phyloP scores from a whole-genome alignment of 108 stramenopile species.

The Chaetoceros muelleri region DNA sequence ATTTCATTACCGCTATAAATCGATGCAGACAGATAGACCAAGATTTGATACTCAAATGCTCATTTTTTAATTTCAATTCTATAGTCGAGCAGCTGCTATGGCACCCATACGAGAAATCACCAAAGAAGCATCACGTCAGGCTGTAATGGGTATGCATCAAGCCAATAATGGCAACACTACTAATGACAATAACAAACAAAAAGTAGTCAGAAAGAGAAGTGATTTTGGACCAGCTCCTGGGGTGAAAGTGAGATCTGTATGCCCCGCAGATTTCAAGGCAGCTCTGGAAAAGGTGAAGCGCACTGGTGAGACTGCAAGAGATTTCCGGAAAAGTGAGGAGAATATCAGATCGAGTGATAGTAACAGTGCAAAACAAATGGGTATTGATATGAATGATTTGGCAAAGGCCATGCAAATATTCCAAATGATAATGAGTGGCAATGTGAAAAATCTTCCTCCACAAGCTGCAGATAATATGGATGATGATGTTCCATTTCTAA shows the following conservation, averaged over 20 bases:
- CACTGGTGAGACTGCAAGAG: constrained; percentile 65
- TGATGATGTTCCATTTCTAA: no score
- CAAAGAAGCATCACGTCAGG: constrained; percentile 39
- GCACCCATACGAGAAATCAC: constrained; percentile 75
- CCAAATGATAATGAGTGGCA: no score
- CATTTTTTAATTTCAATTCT: no score
- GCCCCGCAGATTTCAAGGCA: constrained; percentile 36
- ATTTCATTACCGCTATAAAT: no score
- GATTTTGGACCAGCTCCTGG: constrained; percentile 24
- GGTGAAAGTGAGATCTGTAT: constrained; percentile 48
- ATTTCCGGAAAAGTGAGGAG: constrained; percentile 17
- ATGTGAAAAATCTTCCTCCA: no score
- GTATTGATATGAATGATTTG: no score
- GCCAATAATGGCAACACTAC: background rate
- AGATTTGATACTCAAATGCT: no score
- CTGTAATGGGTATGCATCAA: constrained; percentile 28
- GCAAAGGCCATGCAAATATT: no score
- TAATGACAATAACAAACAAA: constrained; percentile 1
- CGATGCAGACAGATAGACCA: no score
- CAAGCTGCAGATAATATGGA: no score
- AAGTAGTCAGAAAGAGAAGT: constrained; percentile 2
- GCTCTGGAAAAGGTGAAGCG: constrained; percentile 65
- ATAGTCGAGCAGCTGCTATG: constrained; percentile 88
- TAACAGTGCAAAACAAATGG: no score
- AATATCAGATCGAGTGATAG: no score